Evolutionary conservation across 371 early-diverging fungal species (phyloP), one percentile per base, ranked within the genome.

Genomic region (Mortierella polycephala): DNA sequence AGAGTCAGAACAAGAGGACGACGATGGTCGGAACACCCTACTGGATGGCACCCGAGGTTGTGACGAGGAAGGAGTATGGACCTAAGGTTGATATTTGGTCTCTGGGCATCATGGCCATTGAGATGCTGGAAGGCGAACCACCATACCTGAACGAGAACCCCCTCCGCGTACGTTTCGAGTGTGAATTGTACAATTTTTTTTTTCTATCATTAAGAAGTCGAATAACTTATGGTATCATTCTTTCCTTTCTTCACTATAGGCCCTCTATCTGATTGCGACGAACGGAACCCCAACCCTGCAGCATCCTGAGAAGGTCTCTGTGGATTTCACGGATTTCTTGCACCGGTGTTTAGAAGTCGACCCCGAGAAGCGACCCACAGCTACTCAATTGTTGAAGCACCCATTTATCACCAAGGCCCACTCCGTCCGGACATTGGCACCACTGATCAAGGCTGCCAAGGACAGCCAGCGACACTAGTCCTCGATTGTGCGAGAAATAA

Each of bases 31-130:
- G 96, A 50, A 95, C 96, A 20, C 95, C 95, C 7, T 95, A 96
- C 83, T 95, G 96, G 95, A 96, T 99, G 95, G 97, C 98, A 18
- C 98, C 97, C 9, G 98, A 96, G 82, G 96, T 98, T 2, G 97
- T 99, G 7, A 94, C 90, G 21, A 88, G 94, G 49, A 95, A 95
- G 75, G 96, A 95, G 81, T 98, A 98, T 75, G 96, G 96, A 0
- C 92, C 94, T 56, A 94, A 94, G 73, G 96, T 96, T 41, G 99
- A 99, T 79, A 91, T 98, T 40, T 99, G 99, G 99, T 94, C 95
- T 10, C 83, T 98, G 10, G 99, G 98, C 8, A 98, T 99, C 73
- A 94, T 98, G 89, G 89, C 94, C 12, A 96, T 97, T 67, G 97
- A 98, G 82, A 93, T 96, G 93, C 82, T 95, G 45, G 93, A 96